A percentile compares a stretch with the other conserved stretches of the same genome.
phyloP scores from a whole-genome alignment of 441 rosid genomes.

The Syzygium syzygioides region DNA sequence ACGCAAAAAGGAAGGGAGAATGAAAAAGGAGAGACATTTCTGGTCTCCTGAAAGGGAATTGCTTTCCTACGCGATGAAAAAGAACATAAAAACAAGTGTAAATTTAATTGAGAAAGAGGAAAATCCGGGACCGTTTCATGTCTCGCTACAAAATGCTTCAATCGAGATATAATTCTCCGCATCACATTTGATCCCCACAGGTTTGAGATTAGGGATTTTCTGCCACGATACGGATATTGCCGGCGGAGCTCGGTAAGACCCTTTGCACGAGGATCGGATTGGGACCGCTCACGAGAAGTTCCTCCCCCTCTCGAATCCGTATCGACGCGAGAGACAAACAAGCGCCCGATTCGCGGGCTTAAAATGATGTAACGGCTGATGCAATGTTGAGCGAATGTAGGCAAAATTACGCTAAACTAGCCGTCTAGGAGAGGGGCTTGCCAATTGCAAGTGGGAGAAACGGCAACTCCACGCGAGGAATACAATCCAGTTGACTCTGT shows the following conservation, averaged over 20 bases:
- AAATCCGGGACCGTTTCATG: fast-evolving
- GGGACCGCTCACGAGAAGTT: neutral
- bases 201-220: neutral
- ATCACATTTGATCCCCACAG: neutral
- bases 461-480: neutral
- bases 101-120: neutral
- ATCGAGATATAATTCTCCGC: neutral
- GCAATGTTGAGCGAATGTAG: neutral
- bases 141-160: neutral
- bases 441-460: neutral
- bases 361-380: neutral
- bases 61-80: neutral
- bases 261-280: neutral
- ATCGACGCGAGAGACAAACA: neutral
- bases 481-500: neutral
- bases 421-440: neutral
- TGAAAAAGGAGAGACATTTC: neutral
- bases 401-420: neutral
- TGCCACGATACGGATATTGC: fast-evolving
- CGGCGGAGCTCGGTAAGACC: neutral
- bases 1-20: neutral
- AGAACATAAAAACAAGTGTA: neutral
- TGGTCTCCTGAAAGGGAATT: neutral
- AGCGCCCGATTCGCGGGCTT: neutral
- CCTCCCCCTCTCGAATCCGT: neutral